These are phyloP conservation scores for Shiraia bambusicola DNA, from an alignment of 2,329 filamentous ascomycete species.

Conservation along the genomic window DNA sequence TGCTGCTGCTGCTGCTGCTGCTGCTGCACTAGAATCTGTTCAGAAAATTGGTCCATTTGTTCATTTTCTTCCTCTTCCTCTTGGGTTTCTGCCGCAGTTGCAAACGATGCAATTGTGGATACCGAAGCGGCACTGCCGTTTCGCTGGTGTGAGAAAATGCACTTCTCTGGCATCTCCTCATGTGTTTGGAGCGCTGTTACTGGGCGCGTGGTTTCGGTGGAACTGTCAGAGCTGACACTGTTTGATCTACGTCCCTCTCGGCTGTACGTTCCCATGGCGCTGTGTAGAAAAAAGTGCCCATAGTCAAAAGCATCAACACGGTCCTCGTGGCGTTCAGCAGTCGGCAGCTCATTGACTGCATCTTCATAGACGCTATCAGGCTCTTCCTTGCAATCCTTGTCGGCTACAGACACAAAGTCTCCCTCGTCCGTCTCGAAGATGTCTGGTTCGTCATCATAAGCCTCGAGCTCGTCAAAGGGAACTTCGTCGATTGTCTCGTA, in stretches of 20 bases:
- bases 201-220: conserved; percentile 54
- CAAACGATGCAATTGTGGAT: conserved; percentile 63
- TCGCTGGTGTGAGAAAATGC: conserved; percentile 48
- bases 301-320: conserved; percentile 96
- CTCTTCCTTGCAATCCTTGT: conserved; percentile 24
- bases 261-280: conserved; percentile 78
- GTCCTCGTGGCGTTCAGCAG: conserved; percentile 74
- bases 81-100: conserved; percentile 61
- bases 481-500: conserved; percentile 25
- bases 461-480: conserved; percentile 18
- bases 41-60: conserved; percentile 43
- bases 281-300: conserved; percentile 92
- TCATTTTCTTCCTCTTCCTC: conserved; percentile 46
- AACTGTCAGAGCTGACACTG: conserved; percentile 52
- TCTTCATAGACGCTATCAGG: conserved; percentile 49
- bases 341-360: conserved; percentile 43
- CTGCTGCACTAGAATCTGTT: conserved; percentile 32
- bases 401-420: conserved; percentile 42
- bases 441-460: conserved; percentile 29
- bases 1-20: no score
- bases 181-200: conserved; percentile 30
- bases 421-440: conserved; percentile 41
- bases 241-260: conserved; percentile 57
- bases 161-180: conserved; percentile 24
- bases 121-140: conserved; percentile 61